These are phyloP conservation scores for Globisporangium cederbergense DNA, from an alignment of 352 stramenopile species.

Conservation along the genomic window DNA sequence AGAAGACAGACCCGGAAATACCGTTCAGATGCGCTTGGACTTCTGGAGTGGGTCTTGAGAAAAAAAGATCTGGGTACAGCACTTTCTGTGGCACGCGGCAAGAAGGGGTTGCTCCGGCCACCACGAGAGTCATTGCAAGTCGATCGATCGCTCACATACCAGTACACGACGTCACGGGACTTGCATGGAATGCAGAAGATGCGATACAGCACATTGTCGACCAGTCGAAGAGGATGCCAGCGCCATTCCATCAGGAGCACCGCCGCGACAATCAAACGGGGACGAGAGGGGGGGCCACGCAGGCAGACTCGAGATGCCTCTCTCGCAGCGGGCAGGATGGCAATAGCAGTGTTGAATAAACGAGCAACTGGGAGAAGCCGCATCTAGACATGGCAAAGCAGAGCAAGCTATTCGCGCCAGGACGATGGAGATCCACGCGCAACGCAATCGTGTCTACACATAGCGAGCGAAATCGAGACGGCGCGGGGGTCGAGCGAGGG, in stretches of 20 bases:
- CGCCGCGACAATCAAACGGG: too few species aligned
- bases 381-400: not conserved
- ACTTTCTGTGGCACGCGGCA: not conserved
- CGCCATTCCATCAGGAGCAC: too few species aligned
- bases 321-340: too few species aligned
- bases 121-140: not conserved
- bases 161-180: not conserved
- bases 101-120: not conserved
- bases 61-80: too few species aligned
- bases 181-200: not conserved
- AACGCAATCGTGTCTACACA: not conserved
- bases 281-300: too few species aligned
- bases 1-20: not conserved
- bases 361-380: not conserved
- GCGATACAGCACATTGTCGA: too few species aligned
- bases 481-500: not conserved
- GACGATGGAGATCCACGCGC: not conserved
- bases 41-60: not conserved
- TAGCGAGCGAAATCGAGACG: not conserved
- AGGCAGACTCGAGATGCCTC: too few species aligned
- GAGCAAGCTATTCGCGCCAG: not conserved
- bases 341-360: not conserved
- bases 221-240: too few species aligned
- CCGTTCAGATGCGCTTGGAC: not conserved
- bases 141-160: constrained; percentile 1